phyloP scores from a whole-genome alignment of 2,329 filamentous ascomycete species.

The Phialophora tarda region DNA sequence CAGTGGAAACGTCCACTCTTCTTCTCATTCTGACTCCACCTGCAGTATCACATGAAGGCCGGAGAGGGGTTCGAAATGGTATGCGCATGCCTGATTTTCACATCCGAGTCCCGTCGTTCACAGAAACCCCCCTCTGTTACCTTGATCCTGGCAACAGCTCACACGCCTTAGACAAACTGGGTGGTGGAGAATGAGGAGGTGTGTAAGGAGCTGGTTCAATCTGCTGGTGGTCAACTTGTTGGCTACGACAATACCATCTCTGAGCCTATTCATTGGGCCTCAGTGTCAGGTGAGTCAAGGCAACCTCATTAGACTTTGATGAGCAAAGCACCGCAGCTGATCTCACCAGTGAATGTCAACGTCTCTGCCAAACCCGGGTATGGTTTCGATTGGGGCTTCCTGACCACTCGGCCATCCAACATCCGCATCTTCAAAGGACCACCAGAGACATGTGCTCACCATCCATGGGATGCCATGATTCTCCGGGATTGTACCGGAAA shows the following conservation, averaged over 20 bases:
- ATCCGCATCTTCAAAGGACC: constrained; percentile 23
- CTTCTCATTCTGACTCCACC: neutral
- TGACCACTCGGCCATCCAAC: constrained; percentile 13
- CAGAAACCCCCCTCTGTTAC: neutral
- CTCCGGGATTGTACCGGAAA: constrained; percentile 12
- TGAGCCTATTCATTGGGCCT: neutral
- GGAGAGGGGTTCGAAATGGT: constrained; percentile 1
- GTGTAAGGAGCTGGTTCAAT: constrained; percentile 17
- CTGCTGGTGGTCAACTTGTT: constrained; percentile 10
- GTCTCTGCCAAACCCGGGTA: neutral
- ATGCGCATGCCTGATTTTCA: neutral
- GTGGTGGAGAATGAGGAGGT: constrained; percentile 13
- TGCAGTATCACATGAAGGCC: constrained; percentile 15
- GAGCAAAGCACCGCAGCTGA: neutral
- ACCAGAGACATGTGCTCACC: neutral
- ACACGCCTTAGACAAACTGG: constrained; percentile 16
- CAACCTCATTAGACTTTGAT: neutral
- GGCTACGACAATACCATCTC: neutral
- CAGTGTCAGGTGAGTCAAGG: constrained; percentile 1
- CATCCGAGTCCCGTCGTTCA: neutral
- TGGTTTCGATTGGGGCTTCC: constrained; percentile 8
- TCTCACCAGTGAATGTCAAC: constrained; percentile 4
- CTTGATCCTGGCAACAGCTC: neutral
- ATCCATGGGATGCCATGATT: constrained; percentile 21
- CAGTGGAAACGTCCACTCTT: neutral